Percentiles rank a stretch among this genome's conserved stretches.
phyloP scores from a whole-genome alignment of 208 protist species.

The Trypanosoma cruzi region DNA sequence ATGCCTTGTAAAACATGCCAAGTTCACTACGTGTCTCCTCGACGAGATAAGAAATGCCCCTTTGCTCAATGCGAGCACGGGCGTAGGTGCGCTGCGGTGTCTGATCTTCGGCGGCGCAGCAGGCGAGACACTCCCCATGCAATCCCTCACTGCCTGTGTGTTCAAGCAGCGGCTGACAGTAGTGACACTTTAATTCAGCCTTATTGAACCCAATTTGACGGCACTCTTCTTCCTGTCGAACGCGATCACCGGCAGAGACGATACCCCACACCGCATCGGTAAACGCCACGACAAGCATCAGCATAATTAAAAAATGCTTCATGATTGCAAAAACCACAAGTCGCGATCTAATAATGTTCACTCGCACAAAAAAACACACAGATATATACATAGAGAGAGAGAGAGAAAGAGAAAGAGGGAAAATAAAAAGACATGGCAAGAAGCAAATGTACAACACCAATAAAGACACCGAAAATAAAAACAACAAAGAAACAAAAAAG shows the following conservation, averaged over 20 bases:
- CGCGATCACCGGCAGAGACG: neutral
- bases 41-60: neutral
- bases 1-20: slow-evolving; percentile 19
- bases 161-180: slow-evolving; percentile 44
- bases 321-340: slow-evolving; percentile 4
- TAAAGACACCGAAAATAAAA: neutral
- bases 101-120: slow-evolving; percentile 34
- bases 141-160: slow-evolving; percentile 41
- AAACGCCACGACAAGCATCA: slow-evolving; percentile 1
- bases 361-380: neutral
- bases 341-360: neutral
- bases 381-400: neutral
- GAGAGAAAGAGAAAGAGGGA: slow-evolving; percentile 4
- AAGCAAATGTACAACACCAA: neutral
- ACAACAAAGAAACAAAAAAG: neutral
- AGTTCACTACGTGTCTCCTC: slow-evolving; percentile 18
- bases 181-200: slow-evolving; percentile 28
- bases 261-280: neutral
- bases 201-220: slow-evolving; percentile 42
- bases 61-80: slow-evolving; percentile 21
- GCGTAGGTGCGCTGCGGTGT: slow-evolving; percentile 1
- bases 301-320: slow-evolving; percentile 1
- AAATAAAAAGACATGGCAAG: neutral
- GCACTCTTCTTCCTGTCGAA: slow-evolving; percentile 35
- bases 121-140: slow-evolving; percentile 51